phyloP scores from a whole-genome alignment of 371 early-diverging fungal genomes.

The Mucor circinelloides region DNA sequence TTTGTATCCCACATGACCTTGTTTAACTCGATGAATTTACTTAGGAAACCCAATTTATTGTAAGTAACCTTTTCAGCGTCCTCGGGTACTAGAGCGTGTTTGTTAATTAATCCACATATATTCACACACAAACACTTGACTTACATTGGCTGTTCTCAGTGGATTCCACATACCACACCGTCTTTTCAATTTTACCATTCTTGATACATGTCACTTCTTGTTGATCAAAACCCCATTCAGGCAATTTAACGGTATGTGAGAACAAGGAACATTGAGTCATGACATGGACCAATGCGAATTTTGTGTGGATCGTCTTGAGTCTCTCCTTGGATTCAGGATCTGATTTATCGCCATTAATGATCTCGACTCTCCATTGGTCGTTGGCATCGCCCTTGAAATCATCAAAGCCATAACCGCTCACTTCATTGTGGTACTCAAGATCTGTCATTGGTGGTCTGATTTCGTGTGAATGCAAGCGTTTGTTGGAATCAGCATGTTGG shows the following conservation, averaged over 20 bases:
- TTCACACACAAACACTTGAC: slow-evolving; percentile 10
- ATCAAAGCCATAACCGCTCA: slow-evolving; percentile 66
- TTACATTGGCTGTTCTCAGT: slow-evolving; percentile 55
- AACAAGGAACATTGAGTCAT: slow-evolving; percentile 78
- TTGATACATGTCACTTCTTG: slow-evolving; percentile 91
- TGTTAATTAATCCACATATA: background rate
- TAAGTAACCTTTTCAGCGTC: slow-evolving; percentile 58
- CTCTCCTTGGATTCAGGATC: slow-evolving; percentile 57
- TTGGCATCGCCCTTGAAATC: slow-evolving; percentile 53
- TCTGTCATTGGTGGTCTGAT: slow-evolving; percentile 81
- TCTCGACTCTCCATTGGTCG: slow-evolving; percentile 80
- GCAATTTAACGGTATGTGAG: slow-evolving; percentile 83
- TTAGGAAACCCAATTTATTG: slow-evolving; percentile 68
- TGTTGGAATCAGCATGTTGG: slow-evolving; percentile 68
- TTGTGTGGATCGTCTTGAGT: slow-evolving; percentile 69
- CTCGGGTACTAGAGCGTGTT: slow-evolving; percentile 32
- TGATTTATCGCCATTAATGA: slow-evolving; percentile 60
- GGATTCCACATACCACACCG: slow-evolving; percentile 70
- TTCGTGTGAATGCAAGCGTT: slow-evolving; percentile 63
- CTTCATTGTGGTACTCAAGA: slow-evolving; percentile 90
- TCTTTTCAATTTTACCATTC: slow-evolving; percentile 64
- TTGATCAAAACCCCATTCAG: slow-evolving; percentile 97
- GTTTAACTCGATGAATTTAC: slow-evolving; percentile 87
- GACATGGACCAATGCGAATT: slow-evolving; percentile 78
- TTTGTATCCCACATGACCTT: slow-evolving; percentile 89